Base-by-base conservation (phyloP, 1,284 basidiomycete genomes). In the Trametes pubescens region DNA sequence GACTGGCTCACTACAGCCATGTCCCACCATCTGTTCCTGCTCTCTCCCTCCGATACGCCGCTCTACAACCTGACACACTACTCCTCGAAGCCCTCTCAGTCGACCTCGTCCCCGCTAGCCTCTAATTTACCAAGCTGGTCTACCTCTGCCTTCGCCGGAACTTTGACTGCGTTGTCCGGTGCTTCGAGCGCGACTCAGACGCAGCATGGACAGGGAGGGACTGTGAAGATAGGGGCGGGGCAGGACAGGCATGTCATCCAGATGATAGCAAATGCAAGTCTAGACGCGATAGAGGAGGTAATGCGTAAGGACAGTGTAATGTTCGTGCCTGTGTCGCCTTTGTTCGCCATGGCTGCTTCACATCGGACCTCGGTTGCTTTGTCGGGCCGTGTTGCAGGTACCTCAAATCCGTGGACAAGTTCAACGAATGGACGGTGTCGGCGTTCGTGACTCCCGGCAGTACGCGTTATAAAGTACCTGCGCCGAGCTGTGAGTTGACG, bases 381-480 rank as follows among this genome's bases (percentile, higher is more conserved):
- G 59, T 61, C 26, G 34, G 18, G 24, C 35, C 44, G 40, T 16
- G 32, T n/a, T 40, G 37, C 69, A 98, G 96, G 90, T 97, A 97
- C 77, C 82, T 98, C 64, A 96, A 95, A 75, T 88, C 88, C 22
- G 89, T 98, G 61, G 96, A 98, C 83, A 93, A 91, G 79, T 96
- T 98, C 80, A 98, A 98, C 74, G 96, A 98, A 75, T 98, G 96
- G 96, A 95, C 88, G 1, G 89, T 98, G 22, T 98, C 96, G 10
- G 95, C 93, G 34, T 98, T 97, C 78, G 83, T 98, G 18, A 97
- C 96, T 0, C 90, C 95, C 3, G 93, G 92, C 67, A 97, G 96
- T 98, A 78, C 80, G 94, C 79, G 57, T 32, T 46, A 51, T 21
- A 54, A 22, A 51, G 13, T 29, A 32, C 46, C 43, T 62, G 57